phyloP scores from a whole-genome alignment of 495 filamentous ascomycete species.

The Elasticomyces elasticus region DNA sequence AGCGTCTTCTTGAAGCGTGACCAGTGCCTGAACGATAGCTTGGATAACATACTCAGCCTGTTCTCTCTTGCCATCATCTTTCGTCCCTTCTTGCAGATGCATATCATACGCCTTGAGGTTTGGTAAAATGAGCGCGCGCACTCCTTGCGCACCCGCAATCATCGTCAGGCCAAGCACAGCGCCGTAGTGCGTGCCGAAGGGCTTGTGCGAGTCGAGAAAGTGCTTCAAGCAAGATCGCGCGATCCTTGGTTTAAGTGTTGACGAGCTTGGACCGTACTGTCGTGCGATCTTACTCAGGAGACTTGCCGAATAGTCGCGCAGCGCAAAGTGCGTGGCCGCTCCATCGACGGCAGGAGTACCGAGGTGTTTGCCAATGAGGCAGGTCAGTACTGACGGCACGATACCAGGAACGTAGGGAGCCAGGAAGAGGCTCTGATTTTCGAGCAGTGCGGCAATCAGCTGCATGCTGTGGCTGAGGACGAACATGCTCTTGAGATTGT shows the following conservation, averaged over 20 bases:
- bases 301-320: constrained; percentile 74
- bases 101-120: constrained; percentile 70
- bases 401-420: constrained; percentile 83
- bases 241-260: constrained; percentile 74
- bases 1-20: constrained; percentile 22
- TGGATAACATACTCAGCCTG: constrained; percentile 29
- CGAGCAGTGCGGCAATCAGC: constrained; percentile 68
- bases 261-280: constrained; percentile 65
- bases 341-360: constrained; percentile 42
- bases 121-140: constrained; percentile 70
- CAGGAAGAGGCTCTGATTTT: constrained; percentile 71
- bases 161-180: constrained; percentile 66
- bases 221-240: constrained; percentile 81
- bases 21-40: constrained; percentile 25
- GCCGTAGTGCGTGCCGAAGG: constrained; percentile 74
- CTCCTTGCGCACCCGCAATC: constrained; percentile 65
- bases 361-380: constrained; percentile 75
- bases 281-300: constrained; percentile 62
- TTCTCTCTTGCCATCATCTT: constrained; percentile 25
- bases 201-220: constrained; percentile 74
- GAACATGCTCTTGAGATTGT: constrained; percentile 76
- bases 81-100: constrained; percentile 46
- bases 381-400: constrained; percentile 82
- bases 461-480: constrained; percentile 83
- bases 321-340: constrained; percentile 54